phyloP scores from a whole-genome alignment of 495 filamentous ascomycete species.

The Lepidopterella palustris region DNA sequence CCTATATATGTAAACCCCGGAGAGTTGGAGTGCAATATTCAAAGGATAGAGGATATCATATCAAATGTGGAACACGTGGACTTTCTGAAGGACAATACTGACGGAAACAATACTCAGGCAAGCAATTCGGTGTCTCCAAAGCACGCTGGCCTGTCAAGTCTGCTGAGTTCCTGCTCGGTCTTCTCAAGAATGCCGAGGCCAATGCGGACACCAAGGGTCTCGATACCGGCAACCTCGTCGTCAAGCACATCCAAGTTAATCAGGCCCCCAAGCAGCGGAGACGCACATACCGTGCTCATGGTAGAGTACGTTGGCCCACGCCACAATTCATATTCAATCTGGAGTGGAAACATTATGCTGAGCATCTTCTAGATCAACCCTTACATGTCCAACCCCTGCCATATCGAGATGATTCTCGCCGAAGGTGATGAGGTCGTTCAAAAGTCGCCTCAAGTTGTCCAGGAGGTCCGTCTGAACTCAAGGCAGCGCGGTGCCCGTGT shows the following conservation, averaged over 20 bases:
- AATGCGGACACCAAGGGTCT: conserved; percentile 99
- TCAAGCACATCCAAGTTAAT: conserved; percentile 99
- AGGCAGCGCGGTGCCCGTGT: conserved; percentile 80
- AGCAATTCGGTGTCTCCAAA: conserved; percentile 93
- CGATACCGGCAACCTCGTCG: conserved; percentile 89
- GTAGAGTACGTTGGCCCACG: conserved; percentile 69
- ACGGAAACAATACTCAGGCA: conserved; percentile 54
- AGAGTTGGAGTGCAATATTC: not conserved
- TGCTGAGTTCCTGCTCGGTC: conserved; percentile 90
- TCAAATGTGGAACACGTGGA: not conserved
- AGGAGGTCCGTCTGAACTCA: conserved; percentile 60
- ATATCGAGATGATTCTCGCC: conserved; percentile 98
- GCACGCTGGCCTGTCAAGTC: conserved; percentile 99
- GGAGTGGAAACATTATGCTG: conserved; percentile 1
- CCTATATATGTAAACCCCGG: not conserved
- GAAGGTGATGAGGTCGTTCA: conserved; percentile 88
- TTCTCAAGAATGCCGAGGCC: conserved; percentile 98
- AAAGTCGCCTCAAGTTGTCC: conserved; percentile 63
- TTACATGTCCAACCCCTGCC: conserved; percentile 99
- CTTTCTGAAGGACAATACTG: not conserved
- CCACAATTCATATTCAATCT: not conserved
- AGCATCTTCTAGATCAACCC: conserved; percentile 74
- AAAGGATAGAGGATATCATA: not conserved
- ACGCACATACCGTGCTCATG: conserved; percentile 98
- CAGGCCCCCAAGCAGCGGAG: conserved; percentile 97